Base-by-base conservation (phyloP, 495 filamentous ascomycete genomes). In the Clavariopsis aquatica region DNA sequence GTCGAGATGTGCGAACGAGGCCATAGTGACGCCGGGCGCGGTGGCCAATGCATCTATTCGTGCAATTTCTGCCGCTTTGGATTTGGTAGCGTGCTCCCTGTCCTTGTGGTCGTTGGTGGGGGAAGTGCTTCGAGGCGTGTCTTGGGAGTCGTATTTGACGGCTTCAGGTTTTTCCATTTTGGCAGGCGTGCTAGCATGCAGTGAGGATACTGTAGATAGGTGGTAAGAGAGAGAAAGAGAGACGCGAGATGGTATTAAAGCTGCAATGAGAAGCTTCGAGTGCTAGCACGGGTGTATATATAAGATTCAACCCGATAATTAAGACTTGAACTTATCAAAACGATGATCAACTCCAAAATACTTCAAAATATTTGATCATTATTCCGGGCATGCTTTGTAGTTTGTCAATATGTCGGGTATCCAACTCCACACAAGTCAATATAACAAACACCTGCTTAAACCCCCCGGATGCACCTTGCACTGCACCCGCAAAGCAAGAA, bases 1-100 rank as follows among this genome's bases (percentile, higher is more conserved):
- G 54, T 70, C 69, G 1, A 73, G 57, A 49, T 75, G 66, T n/a
- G 62, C 66, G 49, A 75, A 75, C 17, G 72, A 67, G 13, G 62
- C 65, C 20, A 47, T 22, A 17, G 65, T 71, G 13, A 70, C 54
- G 46, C 69, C 66, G 5, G 69, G 69, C 24, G 62, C 59, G 27
- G 60, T 64, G 24, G 69, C 71, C 6, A 73, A 31, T 20, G 65
- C 65, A 52, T 69, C 62, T 20, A 73, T 69, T 4, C 56, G 59
- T 1, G 59, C 56, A 0, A 60, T 57, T 58, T 67, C 51, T 28
- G 60, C 55, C 19, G 54, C 22, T 24, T 59, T 59, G 20, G n/a
- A 52, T 31, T 6, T 15, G 5, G 52, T 23, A 4, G 12, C n/a
- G 24, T n/a, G n/a, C n/a, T n/a, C n/a, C n/a, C n/a, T n/a, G n/a